Percentiles rank a stretch among this genome's conserved stretches.
phyloP scores from a whole-genome alignment of 768 basidiomycete species.

The Boletus pseudo-olivaceus region DNA sequence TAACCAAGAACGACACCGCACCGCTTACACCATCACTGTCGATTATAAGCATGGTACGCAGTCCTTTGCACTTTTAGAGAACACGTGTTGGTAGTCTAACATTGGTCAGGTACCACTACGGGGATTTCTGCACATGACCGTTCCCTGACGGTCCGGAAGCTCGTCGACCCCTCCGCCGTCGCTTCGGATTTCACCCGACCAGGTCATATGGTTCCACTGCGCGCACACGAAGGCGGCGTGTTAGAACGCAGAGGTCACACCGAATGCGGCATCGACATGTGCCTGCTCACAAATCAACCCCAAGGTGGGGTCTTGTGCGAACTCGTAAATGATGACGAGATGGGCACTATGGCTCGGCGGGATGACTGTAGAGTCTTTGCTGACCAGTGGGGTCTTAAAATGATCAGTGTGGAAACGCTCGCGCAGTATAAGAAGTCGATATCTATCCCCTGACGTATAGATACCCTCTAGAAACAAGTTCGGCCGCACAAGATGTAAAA shows the following conservation, averaged over 20 bases:
- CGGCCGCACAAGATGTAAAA: neutral
- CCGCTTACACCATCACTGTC: constrained; percentile 94
- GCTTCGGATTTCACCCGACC: constrained; percentile 83
- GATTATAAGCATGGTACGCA: constrained; percentile 81
- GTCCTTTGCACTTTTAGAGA: neutral
- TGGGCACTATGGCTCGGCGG: constrained; percentile 90
- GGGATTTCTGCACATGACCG: constrained; percentile 98
- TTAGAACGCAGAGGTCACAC: constrained; percentile 91
- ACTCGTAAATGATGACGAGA: constrained; percentile 85
- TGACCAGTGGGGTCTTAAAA: constrained; percentile 82
- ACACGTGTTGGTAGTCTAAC: neutral
- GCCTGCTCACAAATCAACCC: constrained; percentile 61
- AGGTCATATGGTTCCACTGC: constrained; percentile 92
- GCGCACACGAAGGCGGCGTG: constrained; percentile 82
- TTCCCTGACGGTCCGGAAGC: constrained; percentile 77
- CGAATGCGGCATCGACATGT: constrained; percentile 86
- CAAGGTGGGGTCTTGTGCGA: constrained; percentile 86
- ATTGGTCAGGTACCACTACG: constrained; percentile 72
- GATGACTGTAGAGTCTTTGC: constrained; percentile 94
- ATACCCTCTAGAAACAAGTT: neutral
- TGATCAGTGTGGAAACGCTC: constrained; percentile 91
- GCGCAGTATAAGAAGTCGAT: constrained; percentile 37
- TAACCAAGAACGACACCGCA: constrained; percentile 88
- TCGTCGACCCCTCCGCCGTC: constrained; percentile 56
- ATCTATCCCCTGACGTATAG: neutral